Base-by-base conservation (phyloP, 2,329 filamentous ascomycete species). In the Talaromyces amestolkiae region DNA sequence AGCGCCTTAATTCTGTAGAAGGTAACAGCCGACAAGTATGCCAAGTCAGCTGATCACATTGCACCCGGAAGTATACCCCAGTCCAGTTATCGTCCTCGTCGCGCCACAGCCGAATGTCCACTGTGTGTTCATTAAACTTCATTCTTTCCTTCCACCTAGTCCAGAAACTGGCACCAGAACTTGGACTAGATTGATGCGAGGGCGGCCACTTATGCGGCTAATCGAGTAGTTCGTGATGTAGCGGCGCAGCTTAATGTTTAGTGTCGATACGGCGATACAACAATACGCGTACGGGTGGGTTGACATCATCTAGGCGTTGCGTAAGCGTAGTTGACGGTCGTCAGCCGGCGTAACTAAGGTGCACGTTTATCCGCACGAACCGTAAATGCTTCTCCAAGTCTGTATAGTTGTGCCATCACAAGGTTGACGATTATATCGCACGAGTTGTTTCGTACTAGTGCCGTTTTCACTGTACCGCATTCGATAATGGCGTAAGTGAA, bases 231-330 rank as follows among this genome's bases (percentile, higher is more conserved):
- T 54, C 53, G 51, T 59, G 53, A 63, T 63, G 59, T 66, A 39
- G 64, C 53, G 54, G 64, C 60, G 60, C 63, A 66, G 64, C 41
- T 63, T 66, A 66, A 62, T 65, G 51, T 51, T 51, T 65, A 66
- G 54, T 66, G 62, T 43, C 62, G 41, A 53, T 59, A 51, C 53
- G 35, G 53, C 62, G 39, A 59, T 49, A 64, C 54, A 22, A 49
- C 33, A 35, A 51, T 56, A 63, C 61, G n/a, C 51, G 53, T 58
- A 56, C 11, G 60, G n/a, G 31, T 11, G n/a, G 22, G 37, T 8
- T 56, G 61, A 5, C 37, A 54, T 43, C 24, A 56, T 43, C 27
- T 19, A 37, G 37, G 15, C 19, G 37, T 19, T 43, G 33, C 33
- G 37, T 59, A 45, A 31, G 37, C 33, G 35, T 58, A 41, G 17